Conservation (phyloP, 352 stramenopile genomes). For the Phytophthora pluvialis region DNA sequence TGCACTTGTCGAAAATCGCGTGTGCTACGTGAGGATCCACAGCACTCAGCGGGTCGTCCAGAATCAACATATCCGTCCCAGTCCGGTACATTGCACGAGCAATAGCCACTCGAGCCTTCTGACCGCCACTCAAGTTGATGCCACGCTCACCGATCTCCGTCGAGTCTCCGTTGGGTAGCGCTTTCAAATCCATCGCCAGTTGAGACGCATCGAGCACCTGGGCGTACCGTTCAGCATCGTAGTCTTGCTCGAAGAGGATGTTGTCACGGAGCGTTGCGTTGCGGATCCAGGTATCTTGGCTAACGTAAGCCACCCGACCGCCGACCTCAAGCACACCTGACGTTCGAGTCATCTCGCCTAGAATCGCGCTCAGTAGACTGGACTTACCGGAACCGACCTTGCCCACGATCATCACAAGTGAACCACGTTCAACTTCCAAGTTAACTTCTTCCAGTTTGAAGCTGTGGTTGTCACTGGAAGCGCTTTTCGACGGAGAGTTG, state of each 20-base stretch:
- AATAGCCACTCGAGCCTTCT: slow-evolving; percentile 84
- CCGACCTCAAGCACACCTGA: slow-evolving; percentile 29
- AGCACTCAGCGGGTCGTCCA: slow-evolving; percentile 95
- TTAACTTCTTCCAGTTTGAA: slow-evolving; percentile 45
- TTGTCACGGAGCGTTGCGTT: slow-evolving; percentile 92
- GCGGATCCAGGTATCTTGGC: slow-evolving; percentile 93
- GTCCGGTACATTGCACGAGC: slow-evolving; percentile 92
- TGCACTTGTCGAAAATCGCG: slow-evolving; percentile 92
- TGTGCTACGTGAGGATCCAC: slow-evolving; percentile 95
- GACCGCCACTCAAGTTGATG: slow-evolving; percentile 65
- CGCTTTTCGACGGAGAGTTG: neutral
- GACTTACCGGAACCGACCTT: slow-evolving; percentile 61
- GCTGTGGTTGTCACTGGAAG: neutral
- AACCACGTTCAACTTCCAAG: slow-evolving; percentile 66
- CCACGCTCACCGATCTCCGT: slow-evolving; percentile 71
- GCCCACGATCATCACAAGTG: slow-evolving; percentile 63
- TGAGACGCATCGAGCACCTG: slow-evolving; percentile 45
- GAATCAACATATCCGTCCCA: slow-evolving; percentile 89
- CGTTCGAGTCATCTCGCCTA: slow-evolving; percentile 54
- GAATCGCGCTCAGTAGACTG: slow-evolving; percentile 54
- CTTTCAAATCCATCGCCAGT: slow-evolving; percentile 47
- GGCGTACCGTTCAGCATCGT: slow-evolving; percentile 45
- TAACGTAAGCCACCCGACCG: slow-evolving; percentile 74
- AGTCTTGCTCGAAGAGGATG: slow-evolving; percentile 80
- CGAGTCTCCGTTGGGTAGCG: slow-evolving; percentile 55